A percentile compares a stretch with the other conserved stretches of the same genome.
Evolutionary conservation across 768 basidiomycete genomes (phyloP).

Genomic region (Podaxis sp.): DNA sequence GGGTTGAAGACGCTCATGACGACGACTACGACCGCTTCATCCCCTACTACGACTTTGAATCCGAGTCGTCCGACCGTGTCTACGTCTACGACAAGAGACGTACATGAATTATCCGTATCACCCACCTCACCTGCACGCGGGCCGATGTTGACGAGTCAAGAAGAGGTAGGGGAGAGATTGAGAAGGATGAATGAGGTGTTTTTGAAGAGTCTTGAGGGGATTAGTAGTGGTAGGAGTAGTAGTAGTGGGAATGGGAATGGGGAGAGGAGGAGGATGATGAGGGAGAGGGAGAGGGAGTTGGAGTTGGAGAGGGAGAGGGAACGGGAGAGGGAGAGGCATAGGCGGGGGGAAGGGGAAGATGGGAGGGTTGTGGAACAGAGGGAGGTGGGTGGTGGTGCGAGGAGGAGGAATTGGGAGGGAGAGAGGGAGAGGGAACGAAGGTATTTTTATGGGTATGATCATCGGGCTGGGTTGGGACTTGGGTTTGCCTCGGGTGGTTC

Average conservation of each 20-base stretch:
- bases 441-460: constrained; percentile 5
- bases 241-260: constrained; percentile 20
- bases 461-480: background rate
- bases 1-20: background rate
- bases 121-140: constrained; percentile 29
- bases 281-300: constrained; percentile 16
- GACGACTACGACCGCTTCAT: background rate
- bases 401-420: constrained; percentile 2
- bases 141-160: constrained; percentile 60
- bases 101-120: constrained; percentile 11
- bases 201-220: constrained; percentile 55
- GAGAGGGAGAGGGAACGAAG: constrained; percentile 7
- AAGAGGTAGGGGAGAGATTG: constrained; percentile 62
- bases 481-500: background rate
- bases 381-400: background rate
- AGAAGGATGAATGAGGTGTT: constrained; percentile 67
- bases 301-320: constrained; percentile 13
- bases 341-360: constrained; percentile 11
- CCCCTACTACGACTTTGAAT: background rate
- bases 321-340: constrained; percentile 11
- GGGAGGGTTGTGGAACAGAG: background rate
- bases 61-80: background rate
- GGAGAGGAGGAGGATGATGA: constrained; percentile 16
- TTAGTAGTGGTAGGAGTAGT: constrained; percentile 26
- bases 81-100: background rate